Evolutionary conservation across 129 eudicot genomes (phyloP).

Genomic region (Sambucus nigra): DNA sequence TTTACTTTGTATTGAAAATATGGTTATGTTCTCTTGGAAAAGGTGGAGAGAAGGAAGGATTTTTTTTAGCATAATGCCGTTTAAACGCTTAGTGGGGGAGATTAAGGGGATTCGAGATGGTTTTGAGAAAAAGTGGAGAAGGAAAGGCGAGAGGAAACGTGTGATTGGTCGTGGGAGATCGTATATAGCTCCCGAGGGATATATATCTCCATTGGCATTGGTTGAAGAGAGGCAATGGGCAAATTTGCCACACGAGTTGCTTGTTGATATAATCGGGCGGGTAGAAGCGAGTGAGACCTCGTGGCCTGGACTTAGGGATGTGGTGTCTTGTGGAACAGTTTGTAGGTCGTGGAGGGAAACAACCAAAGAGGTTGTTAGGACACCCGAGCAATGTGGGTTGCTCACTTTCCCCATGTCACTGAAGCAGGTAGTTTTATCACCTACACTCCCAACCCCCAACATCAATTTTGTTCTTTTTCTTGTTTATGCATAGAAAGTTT

Average conservation of each 20-base stretch:
- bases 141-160: constrained; percentile 26
- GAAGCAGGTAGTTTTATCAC: constrained; percentile 39
- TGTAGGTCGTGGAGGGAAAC: constrained; percentile 56
- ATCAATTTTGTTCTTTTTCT: not conserved
- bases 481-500: not conserved
- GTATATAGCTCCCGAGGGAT: constrained; percentile 42
- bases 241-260: constrained; percentile 48
- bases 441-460: too few species aligned
- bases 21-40: too few species aligned
- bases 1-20: too few species aligned
- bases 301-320: constrained; percentile 57
- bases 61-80: constrained; percentile 22
- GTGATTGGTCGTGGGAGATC: constrained; percentile 30
- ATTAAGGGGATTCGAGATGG: constrained; percentile 17
- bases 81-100: constrained; percentile 35
- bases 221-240: constrained; percentile 43
- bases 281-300: constrained; percentile 36
- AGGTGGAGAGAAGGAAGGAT: not conserved
- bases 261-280: constrained; percentile 45
- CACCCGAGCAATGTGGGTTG: constrained; percentile 75
- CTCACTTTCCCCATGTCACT: constrained; percentile 63
- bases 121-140: constrained; percentile 15
- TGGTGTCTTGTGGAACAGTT: constrained; percentile 58
- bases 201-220: constrained; percentile 9
- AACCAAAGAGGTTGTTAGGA: constrained; percentile 40